These are phyloP conservation scores for Huntiella decipiens DNA, from an alignment of 2,329 filamentous ascomycete species.

Conservation along the genomic window DNA sequence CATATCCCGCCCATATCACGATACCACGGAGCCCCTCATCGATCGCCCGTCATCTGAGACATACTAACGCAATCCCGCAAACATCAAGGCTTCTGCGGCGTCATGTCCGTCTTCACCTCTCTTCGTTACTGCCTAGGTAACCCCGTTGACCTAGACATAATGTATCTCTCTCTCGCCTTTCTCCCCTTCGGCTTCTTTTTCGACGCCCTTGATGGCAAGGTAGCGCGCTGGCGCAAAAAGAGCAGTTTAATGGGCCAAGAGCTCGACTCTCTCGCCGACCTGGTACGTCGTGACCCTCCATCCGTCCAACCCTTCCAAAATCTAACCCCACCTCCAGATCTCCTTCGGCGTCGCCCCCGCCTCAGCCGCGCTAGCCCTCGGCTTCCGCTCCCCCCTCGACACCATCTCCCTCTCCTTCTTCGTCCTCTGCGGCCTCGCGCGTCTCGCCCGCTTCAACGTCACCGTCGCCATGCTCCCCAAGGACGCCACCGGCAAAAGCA, in stretches of 20 bases:
- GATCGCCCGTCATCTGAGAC: not conserved
- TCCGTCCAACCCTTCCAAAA: too few relatives aligned
- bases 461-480: conserved; percentile 80
- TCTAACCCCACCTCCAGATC: conserved; percentile 37
- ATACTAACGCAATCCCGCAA: not conserved
- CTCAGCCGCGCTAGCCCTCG: conserved; percentile 70
- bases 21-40: not conserved
- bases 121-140: conserved; percentile 78
- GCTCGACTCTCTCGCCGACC: conserved; percentile 81
- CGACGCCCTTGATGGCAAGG: conserved; percentile 93
- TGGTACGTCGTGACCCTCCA: too few relatives aligned
- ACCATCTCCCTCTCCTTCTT: conserved; percentile 69
- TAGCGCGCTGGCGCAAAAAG: conserved; percentile 92
- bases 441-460: conserved; percentile 93
- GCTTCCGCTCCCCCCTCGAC: conserved; percentile 67
- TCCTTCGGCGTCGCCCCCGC: conserved; percentile 90
- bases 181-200: conserved; percentile 92
- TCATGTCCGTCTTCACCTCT: conserved; percentile 91
- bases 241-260: conserved; percentile 96
- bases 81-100: conserved; percentile 55
- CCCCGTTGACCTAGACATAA: conserved; percentile 41
- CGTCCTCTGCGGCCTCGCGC: conserved; percentile 82
- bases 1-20: not conserved
- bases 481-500: conserved; percentile 74
- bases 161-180: conserved; percentile 70